A percentile compares a stretch with the other conserved stretches of the same genome.
phyloP scores from a whole-genome alignment of 2,329 filamentous ascomycete species.

The Ophiobolus disseminans region DNA sequence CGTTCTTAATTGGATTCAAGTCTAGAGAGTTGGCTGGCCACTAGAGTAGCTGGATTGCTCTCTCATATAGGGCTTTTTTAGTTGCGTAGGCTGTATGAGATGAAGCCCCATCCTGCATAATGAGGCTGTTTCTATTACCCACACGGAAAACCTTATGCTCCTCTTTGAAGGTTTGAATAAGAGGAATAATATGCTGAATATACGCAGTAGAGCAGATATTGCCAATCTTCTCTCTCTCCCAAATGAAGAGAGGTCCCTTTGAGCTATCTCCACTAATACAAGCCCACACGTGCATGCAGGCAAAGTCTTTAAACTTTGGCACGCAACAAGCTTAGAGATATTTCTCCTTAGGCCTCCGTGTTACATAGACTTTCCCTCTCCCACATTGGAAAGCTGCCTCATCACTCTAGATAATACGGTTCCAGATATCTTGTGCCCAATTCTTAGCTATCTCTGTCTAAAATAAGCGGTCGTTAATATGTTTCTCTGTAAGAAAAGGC shows the following conservation, averaged over 20 bases:
- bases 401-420: constrained; percentile 2
- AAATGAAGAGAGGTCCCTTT: too few relatives aligned
- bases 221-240: background rate
- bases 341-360: background rate
- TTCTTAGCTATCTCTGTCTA: background rate
- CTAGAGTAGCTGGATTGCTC: background rate
- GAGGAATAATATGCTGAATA: background rate
- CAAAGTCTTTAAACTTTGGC: constrained; percentile 4
- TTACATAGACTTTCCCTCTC: background rate
- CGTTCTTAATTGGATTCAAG: constrained; percentile 14
- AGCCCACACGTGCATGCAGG: background rate
- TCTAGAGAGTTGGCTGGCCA: too few relatives aligned
- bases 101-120: constrained; percentile 11
- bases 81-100: constrained; percentile 1
- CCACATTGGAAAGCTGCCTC: background rate
- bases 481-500: background rate
- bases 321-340: constrained; percentile 2
- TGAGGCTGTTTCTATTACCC: constrained; percentile 1
- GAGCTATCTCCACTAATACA: constrained; percentile 6
- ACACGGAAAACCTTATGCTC: constrained; percentile 5
- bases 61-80: background rate
- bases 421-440: background rate
- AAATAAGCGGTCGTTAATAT: background rate
- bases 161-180: constrained; percentile 1
- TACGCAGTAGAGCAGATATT: background rate